phyloP scores from a whole-genome alignment of 179 eudicot species.

The Silene vulgaris region DNA sequence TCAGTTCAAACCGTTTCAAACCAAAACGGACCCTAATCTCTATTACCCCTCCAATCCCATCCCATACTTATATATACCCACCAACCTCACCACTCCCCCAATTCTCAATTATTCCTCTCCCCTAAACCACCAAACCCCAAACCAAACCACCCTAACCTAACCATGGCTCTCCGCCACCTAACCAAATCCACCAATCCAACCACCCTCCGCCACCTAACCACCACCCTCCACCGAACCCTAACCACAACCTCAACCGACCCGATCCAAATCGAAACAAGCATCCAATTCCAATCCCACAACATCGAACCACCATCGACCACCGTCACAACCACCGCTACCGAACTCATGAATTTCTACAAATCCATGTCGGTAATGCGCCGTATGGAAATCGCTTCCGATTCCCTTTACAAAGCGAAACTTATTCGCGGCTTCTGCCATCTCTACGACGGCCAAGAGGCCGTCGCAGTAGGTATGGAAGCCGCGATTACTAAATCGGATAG shows the following conservation, averaged over 20 bases:
- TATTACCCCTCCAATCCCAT: no score
- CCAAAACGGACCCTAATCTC: conserved; percentile 14
- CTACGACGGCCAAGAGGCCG: conserved; percentile 97
- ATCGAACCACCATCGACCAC: conserved; percentile 65
- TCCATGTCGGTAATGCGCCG: conserved; percentile 80
- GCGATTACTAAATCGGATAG: conserved; percentile 65
- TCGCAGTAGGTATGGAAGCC: conserved; percentile 86
- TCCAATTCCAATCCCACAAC: conserved; percentile 69
- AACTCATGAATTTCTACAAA: conserved; percentile 67
- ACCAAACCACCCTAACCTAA: not conserved
- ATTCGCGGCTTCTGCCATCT: conserved; percentile 92
- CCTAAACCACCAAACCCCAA: no score
- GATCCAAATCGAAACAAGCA: conserved; percentile 68
- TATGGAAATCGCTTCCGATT: conserved; percentile 94
- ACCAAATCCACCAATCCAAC: conserved; percentile 17
- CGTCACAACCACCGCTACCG: conserved; percentile 50
- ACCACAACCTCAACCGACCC: conserved; percentile 38
- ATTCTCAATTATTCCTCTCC: no score
- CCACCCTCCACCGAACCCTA: conserved; percentile 30
- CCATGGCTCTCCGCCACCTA: conserved; percentile 39
- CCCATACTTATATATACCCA: no score
- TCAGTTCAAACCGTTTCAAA: no score
- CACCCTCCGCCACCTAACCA: conserved; percentile 19
- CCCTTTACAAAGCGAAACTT: conserved; percentile 82
- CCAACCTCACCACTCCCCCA: no score